Evolutionary conservation across 2,329 filamentous ascomycete genomes (phyloP), one percentile per base, ranked within the genome.

Genomic region (Microdochium bolleyi): DNA sequence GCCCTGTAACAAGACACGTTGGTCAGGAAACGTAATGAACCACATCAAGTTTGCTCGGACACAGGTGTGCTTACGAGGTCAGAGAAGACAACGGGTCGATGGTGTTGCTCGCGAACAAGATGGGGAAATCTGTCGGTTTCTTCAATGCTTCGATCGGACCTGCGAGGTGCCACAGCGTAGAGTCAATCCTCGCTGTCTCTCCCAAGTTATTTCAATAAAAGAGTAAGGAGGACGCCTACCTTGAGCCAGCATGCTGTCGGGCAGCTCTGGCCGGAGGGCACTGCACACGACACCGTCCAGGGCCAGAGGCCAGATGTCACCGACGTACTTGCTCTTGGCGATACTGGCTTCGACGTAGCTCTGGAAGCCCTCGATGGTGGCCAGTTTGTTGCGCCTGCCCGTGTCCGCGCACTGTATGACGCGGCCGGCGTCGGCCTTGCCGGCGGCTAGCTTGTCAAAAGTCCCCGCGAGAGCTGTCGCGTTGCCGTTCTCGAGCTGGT

Each of bases 251-350:
- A 67, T 63, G 54, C 60, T 64, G 52, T 64, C 62, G 48, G 65
- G 62, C 41, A 67, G 54, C 27, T 63, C 34, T 16, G 62, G 56
- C 48, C 21, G 50, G 48, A 63, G 49, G 25, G 60, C 61, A 51
- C 55, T 53, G 37, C 65, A 67, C 51, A 65, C 50, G 37, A 67
- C 59, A 24, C 24, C 59, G 7, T 61, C 58, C 22, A 59, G 24
- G 24, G 51, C 61, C n/a, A 66, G 61, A 9, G 64, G 61, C 10
- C 49, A 64, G 22, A 67, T 58, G 51, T 67, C 63, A 13, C 65
- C 65, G 13, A 63, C 49, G 49, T 68, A 68, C 49, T 61, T 65
- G 63, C 63, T 68, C 56, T 57, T 56, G n/a, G 58, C 60, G 24
- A 52, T 50, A 2, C 57, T 54, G 54, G 61, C 55, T 50, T 66